These are phyloP conservation scores for Cordyceps javanica DNA, from an alignment of 2,329 filamentous ascomycete species.

Conservation along the genomic window DNA sequence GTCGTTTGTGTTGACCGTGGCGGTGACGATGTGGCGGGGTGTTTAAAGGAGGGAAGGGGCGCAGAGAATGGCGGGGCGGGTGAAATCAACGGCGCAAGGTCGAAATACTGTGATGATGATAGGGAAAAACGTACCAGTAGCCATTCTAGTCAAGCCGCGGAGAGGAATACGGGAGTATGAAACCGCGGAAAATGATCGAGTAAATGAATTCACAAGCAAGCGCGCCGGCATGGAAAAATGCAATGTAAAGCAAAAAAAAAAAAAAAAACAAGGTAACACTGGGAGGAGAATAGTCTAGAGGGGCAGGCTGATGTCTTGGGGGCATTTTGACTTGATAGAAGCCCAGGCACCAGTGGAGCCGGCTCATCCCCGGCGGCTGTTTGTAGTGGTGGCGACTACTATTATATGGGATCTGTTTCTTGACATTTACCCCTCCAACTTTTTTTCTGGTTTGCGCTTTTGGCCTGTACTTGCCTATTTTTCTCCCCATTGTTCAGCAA, in stretches of 20 bases:
- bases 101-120: too few species aligned
- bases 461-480: not conserved
- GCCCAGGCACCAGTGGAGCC: not conserved
- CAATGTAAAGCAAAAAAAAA: not conserved
- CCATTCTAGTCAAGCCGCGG: not conserved
- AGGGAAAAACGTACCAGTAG: not conserved
- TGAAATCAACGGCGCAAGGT: too few species aligned
- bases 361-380: slow-evolving; percentile 10
- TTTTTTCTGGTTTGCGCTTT: too few species aligned
- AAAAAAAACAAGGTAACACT: not conserved
- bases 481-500: not conserved
- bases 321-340: not conserved
- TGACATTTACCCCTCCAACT: not conserved
- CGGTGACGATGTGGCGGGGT: slow-evolving; percentile 5
- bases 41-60: not conserved
- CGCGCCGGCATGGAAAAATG: slow-evolving; percentile 12
- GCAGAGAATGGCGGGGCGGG: not conserved
- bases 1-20: not conserved
- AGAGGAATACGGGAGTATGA: not conserved
- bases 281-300: not conserved
- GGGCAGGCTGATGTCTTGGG: not conserved
- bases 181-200: not conserved
- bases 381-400: not conserved
- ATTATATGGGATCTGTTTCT: not conserved
- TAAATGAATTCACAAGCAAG: not conserved